Evolutionary conservation across 2,329 filamentous ascomycete species (phyloP).

Genomic region (Aspergillus tubingensis): DNA sequence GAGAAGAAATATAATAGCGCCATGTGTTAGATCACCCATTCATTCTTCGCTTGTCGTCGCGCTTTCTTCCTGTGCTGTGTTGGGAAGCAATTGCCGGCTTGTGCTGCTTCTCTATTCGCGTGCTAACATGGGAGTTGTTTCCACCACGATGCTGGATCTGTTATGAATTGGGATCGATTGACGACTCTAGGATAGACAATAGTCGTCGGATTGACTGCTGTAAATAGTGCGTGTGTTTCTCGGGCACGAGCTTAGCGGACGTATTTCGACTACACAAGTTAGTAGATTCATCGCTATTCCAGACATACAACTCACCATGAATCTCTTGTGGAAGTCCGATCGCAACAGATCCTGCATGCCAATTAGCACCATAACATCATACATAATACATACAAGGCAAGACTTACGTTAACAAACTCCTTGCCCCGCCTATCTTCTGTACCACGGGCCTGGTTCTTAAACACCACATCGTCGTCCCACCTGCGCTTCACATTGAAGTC

Average conservation of each 20-base stretch:
- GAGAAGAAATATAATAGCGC: background rate
- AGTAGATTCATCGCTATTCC: background rate
- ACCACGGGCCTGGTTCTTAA: conserved; percentile 96
- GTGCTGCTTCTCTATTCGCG: too few species aligned
- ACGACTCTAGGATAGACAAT: background rate
- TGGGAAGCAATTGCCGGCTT: too few species aligned
- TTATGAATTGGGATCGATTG: background rate
- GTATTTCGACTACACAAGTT: conserved; percentile 47
- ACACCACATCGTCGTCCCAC: conserved; percentile 99
- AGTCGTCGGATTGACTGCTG: background rate
- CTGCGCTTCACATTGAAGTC: conserved; percentile 84
- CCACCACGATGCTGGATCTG: background rate
- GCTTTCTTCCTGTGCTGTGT: too few species aligned
- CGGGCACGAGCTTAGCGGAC: conserved; percentile 41
- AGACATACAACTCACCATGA: conserved; percentile 65
- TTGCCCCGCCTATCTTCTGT: conserved; percentile 91
- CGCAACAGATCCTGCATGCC: conserved; percentile 71
- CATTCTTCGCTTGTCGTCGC: too few species aligned
- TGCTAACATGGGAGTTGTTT: background rate
- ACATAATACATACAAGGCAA: background rate
- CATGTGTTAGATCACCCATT: too few species aligned
- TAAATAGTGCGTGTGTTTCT: background rate
- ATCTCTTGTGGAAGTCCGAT: conserved; percentile 96
- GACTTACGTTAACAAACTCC: conserved; percentile 89
- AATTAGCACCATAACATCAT: conserved; percentile 14